phyloP scores from a whole-genome alignment of 768 basidiomycete genomes.

The Phylloporus rhodoxanthus region DNA sequence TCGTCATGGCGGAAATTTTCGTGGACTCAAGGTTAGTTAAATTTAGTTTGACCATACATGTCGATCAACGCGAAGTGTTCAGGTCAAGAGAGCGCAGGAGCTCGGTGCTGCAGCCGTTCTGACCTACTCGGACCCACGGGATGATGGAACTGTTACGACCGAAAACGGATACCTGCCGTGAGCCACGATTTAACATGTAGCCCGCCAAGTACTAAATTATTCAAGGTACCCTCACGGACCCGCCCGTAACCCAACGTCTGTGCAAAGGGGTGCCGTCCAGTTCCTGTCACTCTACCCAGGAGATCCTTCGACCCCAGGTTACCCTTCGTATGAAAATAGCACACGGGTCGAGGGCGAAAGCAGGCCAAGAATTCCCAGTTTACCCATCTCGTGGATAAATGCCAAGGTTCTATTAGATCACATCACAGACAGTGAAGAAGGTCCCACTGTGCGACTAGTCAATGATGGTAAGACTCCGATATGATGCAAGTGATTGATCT shows the following conservation, averaged over 20 bases:
- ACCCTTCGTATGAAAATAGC: constrained; percentile 79
- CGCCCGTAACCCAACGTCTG: constrained; percentile 76
- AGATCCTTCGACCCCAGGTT: constrained; percentile 83
- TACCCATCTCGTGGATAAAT: constrained; percentile 90
- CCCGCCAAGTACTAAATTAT: background rate
- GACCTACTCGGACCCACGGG: constrained; percentile 83
- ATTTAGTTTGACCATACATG: constrained; percentile 3
- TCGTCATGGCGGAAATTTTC: constrained; percentile 73
- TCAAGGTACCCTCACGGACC: constrained; percentile 63
- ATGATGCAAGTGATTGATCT: background rate
- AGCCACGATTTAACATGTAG: background rate
- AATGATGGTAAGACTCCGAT: constrained; percentile 43
- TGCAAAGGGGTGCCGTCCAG: constrained; percentile 83
- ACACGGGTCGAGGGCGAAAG: constrained; percentile 56
- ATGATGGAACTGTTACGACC: constrained; percentile 77
- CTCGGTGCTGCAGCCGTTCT: constrained; percentile 78
- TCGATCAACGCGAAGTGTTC: constrained; percentile 21
- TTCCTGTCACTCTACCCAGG: constrained; percentile 64
- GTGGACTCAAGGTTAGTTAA: constrained; percentile 77
- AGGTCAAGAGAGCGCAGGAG: constrained; percentile 85
- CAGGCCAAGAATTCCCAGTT: constrained; percentile 71
- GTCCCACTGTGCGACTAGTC: constrained; percentile 43
- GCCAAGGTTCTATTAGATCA: constrained; percentile 59
- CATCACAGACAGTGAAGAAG: constrained; percentile 32
- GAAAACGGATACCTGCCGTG: constrained; percentile 72